These are phyloP conservation scores for Crithidia brevicula DNA, from an alignment of 208 protist species.

Conservation along the genomic window DNA sequence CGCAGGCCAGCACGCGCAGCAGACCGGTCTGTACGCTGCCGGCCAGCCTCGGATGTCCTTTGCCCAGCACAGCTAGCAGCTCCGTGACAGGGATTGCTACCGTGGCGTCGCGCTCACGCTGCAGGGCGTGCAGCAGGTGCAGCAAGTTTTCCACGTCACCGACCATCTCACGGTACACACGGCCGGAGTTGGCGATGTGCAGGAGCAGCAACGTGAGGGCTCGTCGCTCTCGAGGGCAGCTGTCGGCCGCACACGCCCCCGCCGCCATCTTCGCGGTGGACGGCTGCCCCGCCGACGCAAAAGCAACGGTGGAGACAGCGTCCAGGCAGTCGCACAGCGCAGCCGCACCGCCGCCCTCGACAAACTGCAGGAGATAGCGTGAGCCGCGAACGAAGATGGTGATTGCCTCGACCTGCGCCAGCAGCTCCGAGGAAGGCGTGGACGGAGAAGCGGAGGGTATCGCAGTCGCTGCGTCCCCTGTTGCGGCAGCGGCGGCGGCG, in stretches of 20 bases:
- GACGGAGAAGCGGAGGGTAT: background rate
- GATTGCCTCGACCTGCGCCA: slow-evolving; percentile 58
- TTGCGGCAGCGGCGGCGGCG: background rate
- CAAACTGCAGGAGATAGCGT: slow-evolving; percentile 75
- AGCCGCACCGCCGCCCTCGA: slow-evolving; percentile 66
- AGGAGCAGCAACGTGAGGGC: slow-evolving; percentile 70
- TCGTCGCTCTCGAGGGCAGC: slow-evolving; percentile 45
- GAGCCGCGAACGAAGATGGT: slow-evolving; percentile 81
- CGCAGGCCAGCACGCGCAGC: slow-evolving; percentile 43
- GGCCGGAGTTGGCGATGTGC: slow-evolving; percentile 81
- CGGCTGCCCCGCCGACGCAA: background rate
- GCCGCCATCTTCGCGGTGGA: too few species aligned
- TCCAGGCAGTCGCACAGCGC: slow-evolving; percentile 72
- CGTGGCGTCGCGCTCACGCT: slow-evolving; percentile 52
- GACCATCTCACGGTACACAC: slow-evolving; percentile 91
- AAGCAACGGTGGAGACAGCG: background rate
- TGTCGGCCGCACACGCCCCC: too few species aligned
- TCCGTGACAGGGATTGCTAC: slow-evolving; percentile 57
- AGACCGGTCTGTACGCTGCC: slow-evolving; percentile 65
- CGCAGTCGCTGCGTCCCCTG: background rate
- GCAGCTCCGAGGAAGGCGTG: slow-evolving; percentile 30
- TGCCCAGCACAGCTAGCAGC: slow-evolving; percentile 70
- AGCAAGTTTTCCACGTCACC: slow-evolving; percentile 69
- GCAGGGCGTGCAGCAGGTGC: slow-evolving; percentile 50
- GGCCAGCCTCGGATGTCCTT: slow-evolving; percentile 58